Base-by-base conservation (phyloP, 257 asterid genomes). In the Nicotiana noctiflora region DNA sequence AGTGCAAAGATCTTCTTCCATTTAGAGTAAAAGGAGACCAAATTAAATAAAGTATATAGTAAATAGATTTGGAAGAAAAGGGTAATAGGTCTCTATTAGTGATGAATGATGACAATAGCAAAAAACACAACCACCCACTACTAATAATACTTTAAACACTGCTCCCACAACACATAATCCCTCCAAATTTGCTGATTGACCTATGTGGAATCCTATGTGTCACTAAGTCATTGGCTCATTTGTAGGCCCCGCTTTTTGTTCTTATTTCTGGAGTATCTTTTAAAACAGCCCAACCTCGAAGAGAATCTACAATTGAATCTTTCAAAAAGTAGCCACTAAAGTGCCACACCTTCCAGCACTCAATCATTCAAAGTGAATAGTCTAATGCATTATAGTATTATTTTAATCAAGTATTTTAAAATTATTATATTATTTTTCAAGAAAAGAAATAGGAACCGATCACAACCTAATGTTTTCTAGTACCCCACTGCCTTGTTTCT, bases 221-320 rank as follows among this genome's bases (percentile, higher is more conserved):
- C 80, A 32, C 32, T 3, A 32, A 56, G 14, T 40, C 14, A 56
- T 77, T 32, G 82, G 77, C 60, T 11, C 60, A 83, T 17, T 31
- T 74, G 81, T 80, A 53, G 87, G 84, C 31, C 90, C 90, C 83
- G 0, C 37, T 13, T 2, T 70, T 40, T 70, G 57, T 70, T 70
- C 77, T 70, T 52, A 70, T 70, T 40, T 44, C 13, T 37, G 34
- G 31, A 77, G 92, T 88, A 85, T 92, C 94, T 88, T 84, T 89
- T 86, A 74, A 1, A 57, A 75, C 83, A 83, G 57, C 77, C 60
- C 74, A 82, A 67, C 81, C 55, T 65, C 40, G 66, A 74, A 57
- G 68, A 67, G 97, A 92, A 88, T 92, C 95, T 90, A 64, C 81
- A 76, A 82, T 77, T 84, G 84, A 85, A 85, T 85, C 88, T 86